phyloP scores from a whole-genome alignment of 352 stramenopile species.

The Globisporangium sylvaticum region DNA sequence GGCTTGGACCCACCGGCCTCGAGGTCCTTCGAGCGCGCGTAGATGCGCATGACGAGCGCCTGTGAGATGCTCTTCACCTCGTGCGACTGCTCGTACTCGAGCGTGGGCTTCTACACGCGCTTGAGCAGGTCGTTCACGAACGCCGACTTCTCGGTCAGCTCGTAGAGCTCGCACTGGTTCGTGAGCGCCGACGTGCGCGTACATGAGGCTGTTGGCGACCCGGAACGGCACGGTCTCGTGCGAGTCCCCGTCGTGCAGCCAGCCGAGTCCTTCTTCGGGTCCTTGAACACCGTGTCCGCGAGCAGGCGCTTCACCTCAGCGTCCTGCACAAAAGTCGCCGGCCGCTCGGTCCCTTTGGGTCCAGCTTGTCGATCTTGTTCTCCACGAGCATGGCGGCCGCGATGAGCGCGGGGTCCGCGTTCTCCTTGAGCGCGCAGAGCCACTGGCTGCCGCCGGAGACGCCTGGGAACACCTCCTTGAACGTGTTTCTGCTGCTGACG shows the following conservation, averaged over 20 bases:
- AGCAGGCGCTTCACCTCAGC: conserved; percentile 46
- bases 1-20: conserved; percentile 39
- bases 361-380: conserved; percentile 67
- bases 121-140: conserved; percentile 27
- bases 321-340: conserved; percentile 40
- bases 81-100: conserved; percentile 49
- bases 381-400: conserved; percentile 65
- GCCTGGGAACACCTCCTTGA: conserved; percentile 62
- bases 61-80: conserved; percentile 42
- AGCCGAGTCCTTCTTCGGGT: conserved; percentile 44
- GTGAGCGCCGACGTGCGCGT: conserved; percentile 52
- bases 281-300: conserved; percentile 42
- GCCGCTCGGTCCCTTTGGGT: conserved; percentile 29
- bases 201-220: conserved; percentile 68
- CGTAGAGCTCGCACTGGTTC: conserved; percentile 56
- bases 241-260: conserved; percentile 42
- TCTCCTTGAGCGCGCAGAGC: conserved; percentile 61
- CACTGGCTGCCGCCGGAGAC: conserved; percentile 47
- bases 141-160: conserved; percentile 45
- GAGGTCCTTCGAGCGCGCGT: conserved; percentile 65
- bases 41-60: conserved; percentile 61
- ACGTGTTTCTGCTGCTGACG: conserved; percentile 53
- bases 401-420: conserved; percentile 46
- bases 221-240: conserved; percentile 47
- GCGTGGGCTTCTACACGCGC: conserved; percentile 22